Conservation (phyloP, 345 rosid genomes). For the Brassica carinata region DNA sequence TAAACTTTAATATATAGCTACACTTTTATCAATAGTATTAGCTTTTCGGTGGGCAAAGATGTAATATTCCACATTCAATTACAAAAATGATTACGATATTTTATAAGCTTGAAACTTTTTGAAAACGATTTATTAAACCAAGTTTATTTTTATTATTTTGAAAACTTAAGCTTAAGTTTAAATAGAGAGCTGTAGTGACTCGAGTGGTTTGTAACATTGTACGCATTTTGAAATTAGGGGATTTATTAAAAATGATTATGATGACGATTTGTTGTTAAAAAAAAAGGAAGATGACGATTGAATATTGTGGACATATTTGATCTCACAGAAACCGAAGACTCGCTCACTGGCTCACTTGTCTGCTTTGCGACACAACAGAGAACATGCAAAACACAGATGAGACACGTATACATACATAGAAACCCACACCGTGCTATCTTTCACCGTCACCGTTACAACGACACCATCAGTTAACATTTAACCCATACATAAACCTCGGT, state of each 20-base stretch:
- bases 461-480: too few relatives aligned
- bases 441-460: too few relatives aligned
- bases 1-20: constrained; percentile 5
- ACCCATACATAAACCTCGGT: too few relatives aligned
- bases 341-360: too few relatives aligned
- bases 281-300: neutral
- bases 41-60: constrained; percentile 14
- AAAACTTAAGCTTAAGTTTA: neutral
- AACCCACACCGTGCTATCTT: too few relatives aligned
- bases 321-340: neutral
- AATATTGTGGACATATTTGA: neutral
- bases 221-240: neutral
- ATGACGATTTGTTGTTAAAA: neutral
- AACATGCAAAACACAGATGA: too few relatives aligned
- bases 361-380: too few relatives aligned
- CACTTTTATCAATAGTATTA: neutral
- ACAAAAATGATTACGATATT: neutral
- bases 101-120: neutral
- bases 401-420: too few relatives aligned
- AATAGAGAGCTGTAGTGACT: neutral
- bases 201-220: neutral
- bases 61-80: neutral
- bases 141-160: neutral
- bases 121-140: neutral
- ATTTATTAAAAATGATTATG: neutral